phyloP scores from a whole-genome alignment of 2,329 filamentous ascomycete genomes.

The Cladosporium austrohemisphaericum region DNA sequence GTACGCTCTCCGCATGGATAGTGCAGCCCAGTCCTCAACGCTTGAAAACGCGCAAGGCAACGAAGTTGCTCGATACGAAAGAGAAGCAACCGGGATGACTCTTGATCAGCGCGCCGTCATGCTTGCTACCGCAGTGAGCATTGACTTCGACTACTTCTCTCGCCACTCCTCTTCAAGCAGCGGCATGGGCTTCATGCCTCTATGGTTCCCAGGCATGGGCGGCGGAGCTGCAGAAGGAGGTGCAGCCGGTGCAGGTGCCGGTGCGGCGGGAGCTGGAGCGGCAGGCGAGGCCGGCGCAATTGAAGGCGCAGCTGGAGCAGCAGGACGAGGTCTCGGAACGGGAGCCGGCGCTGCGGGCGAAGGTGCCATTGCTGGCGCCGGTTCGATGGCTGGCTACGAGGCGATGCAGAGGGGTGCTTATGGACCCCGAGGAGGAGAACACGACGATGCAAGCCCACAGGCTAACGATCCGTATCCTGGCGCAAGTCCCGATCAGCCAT shows the following conservation, averaged over 20 bases:
- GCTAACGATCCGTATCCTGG: constrained; percentile 29
- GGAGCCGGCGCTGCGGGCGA: constrained; percentile 41
- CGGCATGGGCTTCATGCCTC: constrained; percentile 49
- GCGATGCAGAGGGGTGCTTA: constrained; percentile 55
- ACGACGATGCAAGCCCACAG: constrained; percentile 34
- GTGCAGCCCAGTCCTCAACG: constrained; percentile 44
- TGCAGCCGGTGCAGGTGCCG: constrained; percentile 33
- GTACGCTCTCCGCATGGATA: constrained; percentile 63
- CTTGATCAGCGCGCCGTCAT: constrained; percentile 63
- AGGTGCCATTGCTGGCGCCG: constrained; percentile 47
- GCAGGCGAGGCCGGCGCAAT: constrained; percentile 27
- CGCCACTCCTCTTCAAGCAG: constrained; percentile 50
- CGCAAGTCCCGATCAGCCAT: constrained; percentile 14
- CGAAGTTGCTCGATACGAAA: constrained; percentile 26
- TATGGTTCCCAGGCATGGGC: constrained; percentile 44
- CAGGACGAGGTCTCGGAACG: constrained; percentile 25
- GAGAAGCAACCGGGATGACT: constrained; percentile 52
- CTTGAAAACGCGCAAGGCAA: constrained; percentile 24
- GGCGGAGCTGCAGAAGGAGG: constrained; percentile 29
- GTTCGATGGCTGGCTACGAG: constrained; percentile 60
- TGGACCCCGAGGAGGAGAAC: constrained; percentile 27
- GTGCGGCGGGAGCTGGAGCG: constrained; percentile 36
- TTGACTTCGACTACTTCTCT: constrained; percentile 67
- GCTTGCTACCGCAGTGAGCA: constrained; percentile 61
- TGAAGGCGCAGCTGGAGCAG: constrained; percentile 36